Percentiles rank a stretch among this genome's conserved stretches.
phyloP scores from a whole-genome alignment of 768 basidiomycete genomes.

The Termitomyces sp. region DNA sequence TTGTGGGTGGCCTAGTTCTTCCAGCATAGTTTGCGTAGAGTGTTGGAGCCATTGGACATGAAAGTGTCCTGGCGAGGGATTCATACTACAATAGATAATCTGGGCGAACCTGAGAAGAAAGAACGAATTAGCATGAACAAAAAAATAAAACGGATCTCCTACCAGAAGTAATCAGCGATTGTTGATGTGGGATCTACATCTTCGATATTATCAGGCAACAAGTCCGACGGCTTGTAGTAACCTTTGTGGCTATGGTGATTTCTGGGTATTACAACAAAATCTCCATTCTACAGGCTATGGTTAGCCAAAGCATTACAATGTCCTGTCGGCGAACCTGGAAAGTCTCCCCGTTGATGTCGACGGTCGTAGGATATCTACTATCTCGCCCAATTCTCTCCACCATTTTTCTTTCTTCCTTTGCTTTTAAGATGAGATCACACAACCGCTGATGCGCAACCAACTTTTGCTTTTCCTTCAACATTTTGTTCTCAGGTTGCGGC shows the following conservation, averaged over 20 bases:
- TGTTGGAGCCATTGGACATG: constrained; percentile 80
- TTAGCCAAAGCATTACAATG: not conserved
- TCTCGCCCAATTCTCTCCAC: constrained; percentile 26
- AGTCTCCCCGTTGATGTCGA: constrained; percentile 34
- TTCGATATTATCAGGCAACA: constrained; percentile 24
- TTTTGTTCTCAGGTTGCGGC: constrained; percentile 24
- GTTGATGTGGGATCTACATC: constrained; percentile 32
- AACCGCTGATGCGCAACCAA: constrained; percentile 19
- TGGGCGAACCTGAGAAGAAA: constrained; percentile 53
- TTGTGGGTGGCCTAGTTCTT: constrained; percentile 53
- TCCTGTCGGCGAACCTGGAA: constrained; percentile 35
- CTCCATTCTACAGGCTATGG: constrained; percentile 45
- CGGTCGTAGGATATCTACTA: constrained; percentile 30
- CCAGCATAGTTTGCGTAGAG: constrained; percentile 52
- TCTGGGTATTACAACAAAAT: constrained; percentile 49
- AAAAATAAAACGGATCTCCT: not conserved
- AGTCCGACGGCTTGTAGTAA: constrained; percentile 20
- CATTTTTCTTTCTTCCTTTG: constrained; percentile 17
- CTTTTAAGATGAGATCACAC: constrained; percentile 21
- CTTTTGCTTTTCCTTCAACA: constrained; percentile 19
- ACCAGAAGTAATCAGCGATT: constrained; percentile 66
- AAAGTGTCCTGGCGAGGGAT: constrained; percentile 26
- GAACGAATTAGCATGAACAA: not conserved
- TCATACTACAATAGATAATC: constrained; percentile 47
- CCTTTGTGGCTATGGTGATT: constrained; percentile 16